Percentiles rank a stretch among this genome's conserved stretches.
Evolutionary conservation across 768 basidiomycete genomes (phyloP).

Genomic region (Suillus luteus): DNA sequence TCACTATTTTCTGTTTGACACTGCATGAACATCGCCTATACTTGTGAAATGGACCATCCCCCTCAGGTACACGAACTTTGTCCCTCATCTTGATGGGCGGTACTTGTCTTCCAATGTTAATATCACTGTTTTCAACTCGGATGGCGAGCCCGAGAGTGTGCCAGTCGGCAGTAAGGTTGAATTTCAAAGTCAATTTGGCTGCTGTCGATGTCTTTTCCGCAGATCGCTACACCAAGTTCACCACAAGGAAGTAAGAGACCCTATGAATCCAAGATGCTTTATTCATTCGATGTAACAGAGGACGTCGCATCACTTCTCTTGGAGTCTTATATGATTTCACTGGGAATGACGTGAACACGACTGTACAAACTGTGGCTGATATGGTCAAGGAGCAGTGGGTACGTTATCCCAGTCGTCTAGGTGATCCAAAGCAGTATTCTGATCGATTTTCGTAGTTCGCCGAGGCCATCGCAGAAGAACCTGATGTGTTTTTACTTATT

Average conservation of each 20-base stretch:
- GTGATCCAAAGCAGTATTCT: not conserved
- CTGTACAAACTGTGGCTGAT: conserved; percentile 68
- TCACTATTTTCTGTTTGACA: not conserved
- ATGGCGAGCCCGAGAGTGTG: conserved; percentile 38
- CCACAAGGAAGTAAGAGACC: conserved; percentile 61
- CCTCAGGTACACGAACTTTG: conserved; percentile 63
- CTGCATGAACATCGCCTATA: not conserved
- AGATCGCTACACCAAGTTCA: conserved; percentile 73
- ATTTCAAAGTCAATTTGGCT: not conserved
- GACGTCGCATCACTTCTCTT: conserved; percentile 73
- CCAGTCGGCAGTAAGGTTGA: conserved; percentile 45
- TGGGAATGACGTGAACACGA: conserved; percentile 68
- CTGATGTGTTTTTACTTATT: conserved; percentile 78
- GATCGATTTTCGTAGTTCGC: conserved; percentile 51
- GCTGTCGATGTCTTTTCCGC: conserved; percentile 32
- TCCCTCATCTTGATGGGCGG: conserved; percentile 62
- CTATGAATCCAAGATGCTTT: not conserved
- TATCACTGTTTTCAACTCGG: conserved; percentile 62
- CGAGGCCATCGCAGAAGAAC: conserved; percentile 76
- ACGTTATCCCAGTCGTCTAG: conserved; percentile 15
- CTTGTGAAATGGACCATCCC: not conserved
- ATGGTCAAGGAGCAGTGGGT: conserved; percentile 86
- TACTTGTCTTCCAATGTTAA: conserved; percentile 88
- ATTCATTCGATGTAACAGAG: conserved; percentile 38
- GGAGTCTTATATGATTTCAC: conserved; percentile 81